These are phyloP conservation scores for Noccaea caerulescens DNA, from an alignment of 345 rosid species.

Conservation along the genomic window DNA sequence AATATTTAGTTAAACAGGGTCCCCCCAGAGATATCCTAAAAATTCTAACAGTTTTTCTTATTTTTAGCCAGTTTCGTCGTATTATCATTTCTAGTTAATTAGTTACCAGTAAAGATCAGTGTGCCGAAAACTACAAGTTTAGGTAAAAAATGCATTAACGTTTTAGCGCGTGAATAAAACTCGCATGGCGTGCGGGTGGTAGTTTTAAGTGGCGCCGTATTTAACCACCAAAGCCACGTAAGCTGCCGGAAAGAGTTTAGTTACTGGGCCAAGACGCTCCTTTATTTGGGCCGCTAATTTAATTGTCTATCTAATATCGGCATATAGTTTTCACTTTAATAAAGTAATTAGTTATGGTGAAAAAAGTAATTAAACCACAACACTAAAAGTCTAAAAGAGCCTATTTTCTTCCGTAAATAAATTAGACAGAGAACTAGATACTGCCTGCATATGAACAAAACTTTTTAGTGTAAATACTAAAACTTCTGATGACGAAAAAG, in stretches of 20 bases:
- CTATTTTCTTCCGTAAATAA: not conserved
- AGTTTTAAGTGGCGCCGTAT: not conserved
- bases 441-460: not conserved
- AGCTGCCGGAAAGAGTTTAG: not conserved
- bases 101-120: constrained; percentile 21
- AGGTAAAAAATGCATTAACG: too few species aligned
- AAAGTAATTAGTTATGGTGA: not conserved
- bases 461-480: not conserved
- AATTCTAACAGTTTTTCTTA: too few species aligned
- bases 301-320: not conserved
- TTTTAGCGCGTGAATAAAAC: not conserved
- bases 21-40: too few species aligned
- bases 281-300: constrained; percentile 31
- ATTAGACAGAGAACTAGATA: not conserved
- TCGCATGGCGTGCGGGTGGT: not conserved
- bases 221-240: constrained; percentile 5
- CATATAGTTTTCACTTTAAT: not conserved
- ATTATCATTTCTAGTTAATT: constrained; percentile 2
- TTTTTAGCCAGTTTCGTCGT: too few species aligned
- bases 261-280: constrained; percentile 3
- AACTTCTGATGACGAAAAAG: constrained; percentile 9
- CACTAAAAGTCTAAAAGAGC: not conserved
- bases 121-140: not conserved
- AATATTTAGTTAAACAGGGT: too few species aligned
- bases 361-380: not conserved